Base-by-base conservation (phyloP, 495 filamentous ascomycete species). In the Daldinia bambusicola region DNA sequence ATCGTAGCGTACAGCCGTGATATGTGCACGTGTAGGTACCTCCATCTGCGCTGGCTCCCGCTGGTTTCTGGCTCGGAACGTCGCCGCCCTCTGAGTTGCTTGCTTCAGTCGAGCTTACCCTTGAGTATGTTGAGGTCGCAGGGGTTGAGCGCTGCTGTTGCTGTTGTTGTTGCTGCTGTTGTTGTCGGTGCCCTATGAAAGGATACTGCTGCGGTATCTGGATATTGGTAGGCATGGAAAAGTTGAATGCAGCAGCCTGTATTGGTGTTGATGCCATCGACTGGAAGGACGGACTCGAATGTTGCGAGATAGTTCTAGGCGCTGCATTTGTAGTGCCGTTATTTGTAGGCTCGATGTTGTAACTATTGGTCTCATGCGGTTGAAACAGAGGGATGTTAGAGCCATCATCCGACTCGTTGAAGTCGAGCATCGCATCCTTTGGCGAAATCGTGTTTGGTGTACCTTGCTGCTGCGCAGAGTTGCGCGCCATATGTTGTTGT, bases 1-100 rank as follows among this genome's bases (percentile, higher is more conserved):
- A 99, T 61, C 95, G 92, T 61, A 88, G 85, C 0, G 90, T 89
- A 77, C 95, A 99, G 53, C 93, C 92, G 78, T 94, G 93, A 73
- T 97, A 96, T 13, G 93, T 96, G 79, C 96, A 99, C 18, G 93
- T 94, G 84, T 98, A 99, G 1, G 93, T 96, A 12, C 95, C 95
- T 32, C 89, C 86, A 72, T 95, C 91, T 0, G 95, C 91, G 12
- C 82, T 84, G 1, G 91, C 88, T 36, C 89, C 84, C 2, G 79
- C 75, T 4, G 93, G 93, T 50, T 87, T 85, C 52, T 79, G 80
- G 2, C 76, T 76, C 67, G 80, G 41, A n/a, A 18, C 61, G 14
- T 75, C 72, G 66, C 63, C 58, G 38, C 69, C 61, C 26, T 70
- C 60, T 58, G 77, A 69, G 6, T 71, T 71, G 52, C 71, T 80